phyloP scores from a whole-genome alignment of 2,329 filamentous ascomycete genomes.

The Paecilomyces sp. region DNA sequence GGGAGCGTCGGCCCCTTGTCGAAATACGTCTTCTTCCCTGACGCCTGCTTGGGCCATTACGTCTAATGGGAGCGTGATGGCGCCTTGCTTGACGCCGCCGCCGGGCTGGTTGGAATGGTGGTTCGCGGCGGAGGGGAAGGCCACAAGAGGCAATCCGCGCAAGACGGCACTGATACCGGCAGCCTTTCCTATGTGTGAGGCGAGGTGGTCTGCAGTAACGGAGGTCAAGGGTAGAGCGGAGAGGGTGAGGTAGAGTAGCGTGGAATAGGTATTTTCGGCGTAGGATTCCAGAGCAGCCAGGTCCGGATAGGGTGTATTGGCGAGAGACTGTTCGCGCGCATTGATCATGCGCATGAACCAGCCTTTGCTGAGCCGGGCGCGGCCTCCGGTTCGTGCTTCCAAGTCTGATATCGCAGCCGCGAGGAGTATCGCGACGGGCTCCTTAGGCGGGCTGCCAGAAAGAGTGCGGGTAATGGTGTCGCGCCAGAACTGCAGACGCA shows the following conservation, averaged over 20 bases:
- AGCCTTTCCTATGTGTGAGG: slow-evolving; percentile 91
- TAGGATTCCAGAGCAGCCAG: slow-evolving; percentile 75
- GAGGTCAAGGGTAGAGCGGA: slow-evolving; percentile 72
- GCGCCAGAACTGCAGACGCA: slow-evolving; percentile 94
- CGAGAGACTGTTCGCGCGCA: slow-evolving; percentile 74
- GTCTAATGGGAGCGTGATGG: slow-evolving; percentile 77
- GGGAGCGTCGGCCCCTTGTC: slow-evolving; percentile 67
- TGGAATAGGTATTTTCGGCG: slow-evolving; percentile 91
- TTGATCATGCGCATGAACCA: slow-evolving; percentile 73
- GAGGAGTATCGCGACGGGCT: slow-evolving; percentile 83
- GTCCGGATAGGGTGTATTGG: slow-evolving; percentile 71
- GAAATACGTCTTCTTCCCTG: slow-evolving; percentile 82
- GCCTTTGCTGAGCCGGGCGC: slow-evolving; percentile 54
- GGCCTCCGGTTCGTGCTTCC: slow-evolving; percentile 38
- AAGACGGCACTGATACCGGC: slow-evolving; percentile 79
- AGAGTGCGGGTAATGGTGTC: slow-evolving; percentile 76
- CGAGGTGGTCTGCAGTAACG: slow-evolving; percentile 82
- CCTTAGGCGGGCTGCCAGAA: slow-evolving; percentile 70
- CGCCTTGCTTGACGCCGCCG: slow-evolving; percentile 46
- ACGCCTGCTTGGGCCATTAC: slow-evolving; percentile 77
- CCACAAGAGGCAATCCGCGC: slow-evolving; percentile 82
- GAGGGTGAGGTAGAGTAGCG: slow-evolving; percentile 79
- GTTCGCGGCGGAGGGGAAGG: slow-evolving; percentile 61
- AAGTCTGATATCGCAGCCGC: slow-evolving; percentile 61
- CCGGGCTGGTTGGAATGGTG: slow-evolving; percentile 45